phyloP scores from a whole-genome alignment of 768 basidiomycete species.

The Agaricus sinodeliciosus region DNA sequence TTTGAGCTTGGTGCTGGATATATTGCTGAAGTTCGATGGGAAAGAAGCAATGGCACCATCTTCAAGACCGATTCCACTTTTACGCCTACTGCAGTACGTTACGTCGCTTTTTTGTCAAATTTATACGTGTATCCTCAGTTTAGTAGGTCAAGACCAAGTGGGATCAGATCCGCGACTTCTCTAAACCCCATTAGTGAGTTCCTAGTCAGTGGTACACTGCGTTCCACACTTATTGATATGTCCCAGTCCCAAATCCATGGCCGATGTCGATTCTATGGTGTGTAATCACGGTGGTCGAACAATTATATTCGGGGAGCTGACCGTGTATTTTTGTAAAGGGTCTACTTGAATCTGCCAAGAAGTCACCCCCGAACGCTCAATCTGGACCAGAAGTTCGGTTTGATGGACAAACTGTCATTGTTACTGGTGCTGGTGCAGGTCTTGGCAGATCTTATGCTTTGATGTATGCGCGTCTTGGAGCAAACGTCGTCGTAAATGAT shows the following conservation, averaged over 20 bases:
- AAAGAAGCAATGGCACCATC: slow-evolving; percentile 78
- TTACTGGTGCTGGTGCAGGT: slow-evolving; percentile 94
- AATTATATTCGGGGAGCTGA: neutral
- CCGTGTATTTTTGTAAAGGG: slow-evolving; percentile 22
- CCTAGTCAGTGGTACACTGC: neutral
- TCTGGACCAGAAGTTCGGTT: slow-evolving; percentile 67
- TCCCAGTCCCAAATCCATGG: slow-evolving; percentile 55
- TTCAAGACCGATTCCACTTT: slow-evolving; percentile 89
- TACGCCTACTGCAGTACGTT: slow-evolving; percentile 84
- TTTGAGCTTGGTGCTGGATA: slow-evolving; percentile 95
- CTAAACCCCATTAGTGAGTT: slow-evolving; percentile 58
- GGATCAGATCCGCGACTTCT: slow-evolving; percentile 77
- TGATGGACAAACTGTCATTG: slow-evolving; percentile 84
- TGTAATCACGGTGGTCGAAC: slow-evolving; percentile 5
- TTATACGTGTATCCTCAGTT: neutral
- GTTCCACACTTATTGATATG: slow-evolving; percentile 5
- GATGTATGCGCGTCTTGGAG: slow-evolving; percentile 90
- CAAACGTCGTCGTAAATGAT: slow-evolving; percentile 95
- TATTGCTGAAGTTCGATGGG: slow-evolving; percentile 88
- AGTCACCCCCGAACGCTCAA: slow-evolving; percentile 62
- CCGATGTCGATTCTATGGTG: slow-evolving; percentile 59
- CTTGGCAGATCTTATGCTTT: slow-evolving; percentile 88
- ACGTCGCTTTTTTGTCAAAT: neutral
- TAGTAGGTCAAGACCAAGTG: slow-evolving; percentile 76
- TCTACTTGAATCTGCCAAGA: slow-evolving; percentile 59